phyloP scores from a whole-genome alignment of 129 eudicot genomes.

The Helianthus annuus region DNA sequence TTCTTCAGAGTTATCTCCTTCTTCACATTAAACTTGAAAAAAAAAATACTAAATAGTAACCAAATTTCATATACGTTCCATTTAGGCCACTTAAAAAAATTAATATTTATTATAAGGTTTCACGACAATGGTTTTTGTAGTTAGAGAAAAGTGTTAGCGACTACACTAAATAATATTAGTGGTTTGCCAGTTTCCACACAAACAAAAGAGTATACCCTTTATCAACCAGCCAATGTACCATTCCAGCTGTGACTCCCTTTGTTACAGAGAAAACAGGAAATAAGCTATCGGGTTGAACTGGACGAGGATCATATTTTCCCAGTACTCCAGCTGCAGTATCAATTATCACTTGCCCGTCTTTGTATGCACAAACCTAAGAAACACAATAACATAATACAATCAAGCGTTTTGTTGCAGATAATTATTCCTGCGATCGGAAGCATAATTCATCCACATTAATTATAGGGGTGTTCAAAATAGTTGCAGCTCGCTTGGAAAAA shows the following conservation, averaged over 20 bases:
- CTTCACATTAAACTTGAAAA: too few species aligned
- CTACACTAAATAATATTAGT: not conserved
- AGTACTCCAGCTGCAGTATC: slow-evolving; percentile 96
- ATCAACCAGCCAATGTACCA: slow-evolving; percentile 92
- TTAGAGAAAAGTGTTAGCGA: too few species aligned
- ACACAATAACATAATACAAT: not conserved
- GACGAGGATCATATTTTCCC: slow-evolving; percentile 93
- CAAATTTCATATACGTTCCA: too few species aligned
- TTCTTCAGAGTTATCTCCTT: too few species aligned
- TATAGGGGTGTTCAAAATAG: too few species aligned
- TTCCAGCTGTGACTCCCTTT: slow-evolving; percentile 86
- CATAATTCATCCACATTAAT: not conserved
- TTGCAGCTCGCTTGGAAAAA: too few species aligned
- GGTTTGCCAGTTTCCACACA: not conserved
- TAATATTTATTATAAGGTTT: too few species aligned
- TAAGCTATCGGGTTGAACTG: slow-evolving; percentile 92
- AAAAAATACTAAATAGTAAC: too few species aligned
- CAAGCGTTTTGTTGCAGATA: not conserved
- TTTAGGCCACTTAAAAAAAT: too few species aligned
- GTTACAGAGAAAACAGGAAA: slow-evolving; percentile 92
- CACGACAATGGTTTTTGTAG: too few species aligned
- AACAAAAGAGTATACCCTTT: slow-evolving; percentile 55
- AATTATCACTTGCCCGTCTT: slow-evolving; percentile 91
- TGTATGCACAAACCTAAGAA: slow-evolving; percentile 87
- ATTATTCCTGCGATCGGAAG: not conserved